A percentile compares a stretch with the other conserved stretches of the same genome.
Conservation (phyloP, 768 basidiomycete species). For the Lactarius pseudohatsudake region DNA sequence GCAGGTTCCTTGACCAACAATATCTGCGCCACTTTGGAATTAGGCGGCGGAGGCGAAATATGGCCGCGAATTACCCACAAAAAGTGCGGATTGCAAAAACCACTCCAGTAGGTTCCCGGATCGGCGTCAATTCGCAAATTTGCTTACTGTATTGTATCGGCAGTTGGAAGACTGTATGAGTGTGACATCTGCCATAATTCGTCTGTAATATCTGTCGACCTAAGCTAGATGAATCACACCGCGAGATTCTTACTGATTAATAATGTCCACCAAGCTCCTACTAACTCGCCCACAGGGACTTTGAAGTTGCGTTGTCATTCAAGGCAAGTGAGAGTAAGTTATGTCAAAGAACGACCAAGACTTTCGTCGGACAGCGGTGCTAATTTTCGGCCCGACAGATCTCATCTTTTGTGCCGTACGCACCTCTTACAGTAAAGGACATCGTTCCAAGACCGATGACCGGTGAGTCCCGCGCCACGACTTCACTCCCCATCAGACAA, state of each 20-base stretch:
- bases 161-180: background rate
- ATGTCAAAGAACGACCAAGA: background rate
- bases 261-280: background rate
- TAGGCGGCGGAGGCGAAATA: background rate
- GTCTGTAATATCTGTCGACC: background rate
- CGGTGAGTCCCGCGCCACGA: slow-evolving; percentile 16
- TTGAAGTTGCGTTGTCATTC: slow-evolving; percentile 5
- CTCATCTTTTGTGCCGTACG: background rate
- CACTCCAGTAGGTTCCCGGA: background rate
- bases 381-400: background rate
- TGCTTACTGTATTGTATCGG: background rate
- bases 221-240: background rate
- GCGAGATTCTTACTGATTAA: background rate
- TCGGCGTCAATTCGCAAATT: background rate
- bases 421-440: background rate
- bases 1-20: background rate
- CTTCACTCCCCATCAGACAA: background rate
- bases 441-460: slow-evolving; percentile 8
- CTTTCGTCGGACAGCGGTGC: slow-evolving; percentile 5
- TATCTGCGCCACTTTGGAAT: slow-evolving; percentile 1
- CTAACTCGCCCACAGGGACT: background rate
- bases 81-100: background rate
- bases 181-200: background rate
- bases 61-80: background rate
- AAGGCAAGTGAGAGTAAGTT: slow-evolving; percentile 1